These are phyloP conservation scores for Epichloe aotearoae DNA, from an alignment of 2,329 filamentous ascomycete species.

Conservation along the genomic window DNA sequence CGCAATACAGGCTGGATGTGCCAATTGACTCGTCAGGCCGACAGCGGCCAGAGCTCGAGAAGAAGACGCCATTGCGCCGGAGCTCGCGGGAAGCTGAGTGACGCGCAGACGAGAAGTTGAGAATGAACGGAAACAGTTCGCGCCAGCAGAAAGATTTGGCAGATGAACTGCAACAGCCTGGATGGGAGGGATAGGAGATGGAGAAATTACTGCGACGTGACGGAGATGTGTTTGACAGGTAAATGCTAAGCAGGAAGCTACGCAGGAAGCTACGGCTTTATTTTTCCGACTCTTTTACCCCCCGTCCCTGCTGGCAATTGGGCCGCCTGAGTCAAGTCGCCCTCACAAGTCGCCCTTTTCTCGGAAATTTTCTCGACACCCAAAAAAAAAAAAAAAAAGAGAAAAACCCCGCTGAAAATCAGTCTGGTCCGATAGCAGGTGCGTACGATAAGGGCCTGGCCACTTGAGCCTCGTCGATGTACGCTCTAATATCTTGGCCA, in stretches of 20 bases:
- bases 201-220: neutral
- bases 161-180: neutral
- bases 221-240: neutral
- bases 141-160: neutral
- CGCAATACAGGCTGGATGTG: slow-evolving; percentile 16
- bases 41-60: slow-evolving; percentile 28
- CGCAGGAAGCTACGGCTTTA: neutral
- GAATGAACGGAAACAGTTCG: neutral
- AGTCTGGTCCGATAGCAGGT: no score
- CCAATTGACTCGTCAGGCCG: slow-evolving; percentile 18
- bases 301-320: neutral
- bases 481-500: no score
- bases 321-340: neutral
- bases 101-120: neutral
- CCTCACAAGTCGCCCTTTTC: no score
- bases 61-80: slow-evolving; percentile 30
- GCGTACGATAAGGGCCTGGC: no score
- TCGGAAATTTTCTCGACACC: no score
- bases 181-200: neutral
- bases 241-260: neutral
- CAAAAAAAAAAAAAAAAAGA: no score
- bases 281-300: neutral
- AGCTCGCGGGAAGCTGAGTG: neutral
- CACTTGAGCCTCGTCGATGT: no score
- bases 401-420: no score